Percentiles rank a stretch among this genome's conserved stretches.
phyloP scores from a whole-genome alignment of 2,329 filamentous ascomycete genomes.

The Ophiognomonia clavigignenti-juglandacearum region DNA sequence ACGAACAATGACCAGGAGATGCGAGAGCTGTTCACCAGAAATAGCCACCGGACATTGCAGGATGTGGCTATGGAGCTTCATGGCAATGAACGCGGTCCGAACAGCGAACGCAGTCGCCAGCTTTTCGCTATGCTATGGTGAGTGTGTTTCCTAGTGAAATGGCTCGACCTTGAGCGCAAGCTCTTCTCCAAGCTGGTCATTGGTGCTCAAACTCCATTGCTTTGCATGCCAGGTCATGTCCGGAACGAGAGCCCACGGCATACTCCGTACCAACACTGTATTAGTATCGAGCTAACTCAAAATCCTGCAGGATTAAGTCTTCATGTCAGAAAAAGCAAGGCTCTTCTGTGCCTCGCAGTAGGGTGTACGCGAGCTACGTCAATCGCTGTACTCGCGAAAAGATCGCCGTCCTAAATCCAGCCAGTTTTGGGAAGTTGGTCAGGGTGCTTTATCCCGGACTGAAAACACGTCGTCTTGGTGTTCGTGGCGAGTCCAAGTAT shows the following conservation, averaged over 20 bases:
- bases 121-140: slow-evolving; percentile 88
- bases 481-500: slow-evolving; percentile 96
- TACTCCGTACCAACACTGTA: not conserved
- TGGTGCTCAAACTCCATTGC: not conserved
- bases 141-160: slow-evolving; percentile 28
- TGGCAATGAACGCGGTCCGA: slow-evolving; percentile 72
- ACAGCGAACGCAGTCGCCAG: slow-evolving; percentile 78
- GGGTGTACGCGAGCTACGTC: slow-evolving; percentile 94
- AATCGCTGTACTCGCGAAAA: slow-evolving; percentile 87
- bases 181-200: not conserved
- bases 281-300: slow-evolving; percentile 11
- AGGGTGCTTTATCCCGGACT: slow-evolving; percentile 93
- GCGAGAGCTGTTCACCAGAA: slow-evolving; percentile 67
- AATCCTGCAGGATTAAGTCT: slow-evolving; percentile 59
- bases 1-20: slow-evolving; percentile 80
- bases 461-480: slow-evolving; percentile 85
- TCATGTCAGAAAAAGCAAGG: slow-evolving; percentile 69
- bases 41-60: slow-evolving; percentile 61
- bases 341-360: slow-evolving; percentile 83
- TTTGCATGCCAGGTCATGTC: too few relatives aligned
- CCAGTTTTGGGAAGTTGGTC: slow-evolving; percentile 95
- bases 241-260: too few relatives aligned
- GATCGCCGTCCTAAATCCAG: slow-evolving; percentile 92
- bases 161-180: too few relatives aligned
- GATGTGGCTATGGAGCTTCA: slow-evolving; percentile 74